phyloP scores from a whole-genome alignment of 1,284 basidiomycete species.

The Phellinidium pouzarii region DNA sequence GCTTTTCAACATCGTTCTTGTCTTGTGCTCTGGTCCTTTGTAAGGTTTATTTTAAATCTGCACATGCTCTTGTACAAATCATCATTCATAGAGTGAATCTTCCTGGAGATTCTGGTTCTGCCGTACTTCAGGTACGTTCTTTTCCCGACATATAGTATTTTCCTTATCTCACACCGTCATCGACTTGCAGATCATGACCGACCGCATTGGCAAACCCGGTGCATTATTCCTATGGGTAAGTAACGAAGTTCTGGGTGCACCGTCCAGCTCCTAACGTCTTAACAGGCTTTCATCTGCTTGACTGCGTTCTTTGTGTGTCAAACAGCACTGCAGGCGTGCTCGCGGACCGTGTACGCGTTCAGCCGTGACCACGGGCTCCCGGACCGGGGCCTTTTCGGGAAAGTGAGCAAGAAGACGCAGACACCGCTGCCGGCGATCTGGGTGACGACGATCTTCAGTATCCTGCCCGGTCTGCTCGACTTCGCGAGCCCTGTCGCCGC shows the following conservation, averaged over 20 bases:
- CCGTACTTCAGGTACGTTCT: constrained; percentile 55
- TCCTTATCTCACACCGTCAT: not conserved
- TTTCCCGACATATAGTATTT: not conserved
- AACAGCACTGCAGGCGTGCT: constrained; percentile 78
- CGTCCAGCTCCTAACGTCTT: not conserved
- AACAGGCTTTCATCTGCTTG: constrained; percentile 62
- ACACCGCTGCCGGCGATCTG: constrained; percentile 84
- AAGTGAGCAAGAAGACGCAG: constrained; percentile 54
- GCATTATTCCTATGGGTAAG: constrained; percentile 71
- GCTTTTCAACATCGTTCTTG: constrained; percentile 76
- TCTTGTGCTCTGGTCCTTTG: constrained; percentile 77
- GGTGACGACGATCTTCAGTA: constrained; percentile 62
- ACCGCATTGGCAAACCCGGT: constrained; percentile 66
- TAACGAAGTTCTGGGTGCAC: constrained; percentile 18
- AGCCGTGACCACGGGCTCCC: constrained; percentile 82
- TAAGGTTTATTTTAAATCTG: constrained; percentile 27
- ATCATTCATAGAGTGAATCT: constrained; percentile 42
- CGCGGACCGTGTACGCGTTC: constrained; percentile 86
- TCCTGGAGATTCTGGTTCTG: constrained; percentile 59
- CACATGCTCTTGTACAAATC: not conserved
- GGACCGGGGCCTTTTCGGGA: constrained; percentile 75
- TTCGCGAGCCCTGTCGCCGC: constrained; percentile 76
- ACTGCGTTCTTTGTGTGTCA: constrained; percentile 83
- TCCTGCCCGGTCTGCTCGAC: constrained; percentile 70
- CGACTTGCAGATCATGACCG: constrained; percentile 54